These are phyloP conservation scores for Rhizophora apiculata DNA, from an alignment of 345 rosid species.

Conservation along the genomic window DNA sequence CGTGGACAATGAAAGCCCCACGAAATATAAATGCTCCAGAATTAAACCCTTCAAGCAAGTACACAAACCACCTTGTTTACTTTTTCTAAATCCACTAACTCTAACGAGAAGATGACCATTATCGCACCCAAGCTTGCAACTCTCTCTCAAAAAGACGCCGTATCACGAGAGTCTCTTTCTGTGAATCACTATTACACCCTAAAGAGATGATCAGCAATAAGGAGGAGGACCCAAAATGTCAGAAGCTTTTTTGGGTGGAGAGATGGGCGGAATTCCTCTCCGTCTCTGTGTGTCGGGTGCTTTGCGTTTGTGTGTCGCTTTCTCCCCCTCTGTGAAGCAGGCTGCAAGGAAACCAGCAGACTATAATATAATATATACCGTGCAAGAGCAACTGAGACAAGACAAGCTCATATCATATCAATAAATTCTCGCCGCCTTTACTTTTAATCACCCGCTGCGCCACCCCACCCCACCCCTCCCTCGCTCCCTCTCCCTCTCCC, in stretches of 20 bases:
- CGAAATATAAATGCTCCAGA: neutral
- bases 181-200: neutral
- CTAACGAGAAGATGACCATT: neutral
- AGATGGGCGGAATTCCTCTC: neutral
- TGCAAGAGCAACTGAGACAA: slow-evolving; percentile 18
- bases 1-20: slow-evolving; percentile 13
- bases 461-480: neutral
- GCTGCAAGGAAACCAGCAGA: slow-evolving; percentile 23
- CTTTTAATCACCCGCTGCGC: slow-evolving; percentile 37
- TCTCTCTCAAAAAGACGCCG: neutral
- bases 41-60: slow-evolving; percentile 15
- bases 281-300: neutral
- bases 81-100: neutral
- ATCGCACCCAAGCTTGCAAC: neutral
- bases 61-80: neutral
- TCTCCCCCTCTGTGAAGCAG: neutral
- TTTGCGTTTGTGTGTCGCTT: too few species aligned
- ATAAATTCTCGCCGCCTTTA: slow-evolving; percentile 75
- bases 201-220: neutral
- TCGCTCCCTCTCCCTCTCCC: neutral
- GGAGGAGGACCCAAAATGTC: too few species aligned
- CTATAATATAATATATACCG: slow-evolving; percentile 34
- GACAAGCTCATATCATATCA: slow-evolving; percentile 17
- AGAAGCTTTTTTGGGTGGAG: neutral
- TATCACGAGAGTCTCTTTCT: neutral